These are phyloP conservation scores for Pharnaceum exiguum DNA, from an alignment of 148 eudicot genomes.

Conservation along the genomic window DNA sequence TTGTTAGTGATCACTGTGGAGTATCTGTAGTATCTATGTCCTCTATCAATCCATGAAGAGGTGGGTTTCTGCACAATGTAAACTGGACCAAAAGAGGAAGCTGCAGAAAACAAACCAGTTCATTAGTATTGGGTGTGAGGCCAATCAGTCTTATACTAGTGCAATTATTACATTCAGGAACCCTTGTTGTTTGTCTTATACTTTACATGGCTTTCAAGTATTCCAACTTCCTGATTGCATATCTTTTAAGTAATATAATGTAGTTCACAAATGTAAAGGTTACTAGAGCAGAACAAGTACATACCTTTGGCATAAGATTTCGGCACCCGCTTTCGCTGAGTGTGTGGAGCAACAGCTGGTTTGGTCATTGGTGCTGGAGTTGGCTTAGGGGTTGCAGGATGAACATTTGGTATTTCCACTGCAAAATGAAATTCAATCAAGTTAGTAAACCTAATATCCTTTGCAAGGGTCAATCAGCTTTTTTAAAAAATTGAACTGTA, in stretches of 20 bases:
- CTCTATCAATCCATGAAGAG: constrained; percentile 55
- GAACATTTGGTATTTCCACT: constrained; percentile 46
- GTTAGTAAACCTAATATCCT: background rate
- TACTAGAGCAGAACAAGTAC: too few relatives aligned
- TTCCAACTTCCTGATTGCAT: too few relatives aligned
- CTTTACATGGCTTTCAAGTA: too few relatives aligned
- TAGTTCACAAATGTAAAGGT: too few relatives aligned
- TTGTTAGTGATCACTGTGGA: constrained; percentile 70
- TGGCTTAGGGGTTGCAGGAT: constrained; percentile 19
- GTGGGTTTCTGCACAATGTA: constrained; percentile 56
- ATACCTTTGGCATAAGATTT: too few relatives aligned
- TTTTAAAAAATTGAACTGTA: background rate
- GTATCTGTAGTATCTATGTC: constrained; percentile 83
- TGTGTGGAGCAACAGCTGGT: constrained; percentile 48
- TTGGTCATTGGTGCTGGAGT: constrained; percentile 27
- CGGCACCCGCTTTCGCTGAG: too few relatives aligned
- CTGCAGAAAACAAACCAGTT: constrained; percentile 30
- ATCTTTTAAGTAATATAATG: too few relatives aligned
- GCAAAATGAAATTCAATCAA: constrained; percentile 7
- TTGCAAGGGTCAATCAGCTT: background rate
- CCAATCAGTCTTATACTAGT: background rate
- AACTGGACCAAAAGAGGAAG: constrained; percentile 33
- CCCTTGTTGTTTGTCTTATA: too few relatives aligned
- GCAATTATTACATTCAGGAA: too few relatives aligned
- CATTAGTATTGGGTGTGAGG: background rate